Evolutionary conservation across 805 yeast genomes (phyloP).

Genomic region (Sungouiozyma ichnusensis): DNA sequence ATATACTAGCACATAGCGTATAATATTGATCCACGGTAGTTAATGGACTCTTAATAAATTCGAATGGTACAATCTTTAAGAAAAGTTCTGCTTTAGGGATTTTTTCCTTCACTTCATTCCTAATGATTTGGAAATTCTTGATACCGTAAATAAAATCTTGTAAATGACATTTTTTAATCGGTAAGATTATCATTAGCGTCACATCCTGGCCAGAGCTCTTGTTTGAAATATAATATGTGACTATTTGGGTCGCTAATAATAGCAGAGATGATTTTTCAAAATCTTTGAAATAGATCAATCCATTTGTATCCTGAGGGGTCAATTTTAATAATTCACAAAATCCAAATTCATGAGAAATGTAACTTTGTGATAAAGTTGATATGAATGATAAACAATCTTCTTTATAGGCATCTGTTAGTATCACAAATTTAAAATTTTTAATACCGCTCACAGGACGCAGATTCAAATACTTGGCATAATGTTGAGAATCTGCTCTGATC

Average conservation of each 20-base stretch:
- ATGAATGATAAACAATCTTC: slow-evolving; percentile 23
- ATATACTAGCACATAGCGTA: slow-evolving; percentile 42
- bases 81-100: slow-evolving; percentile 21
- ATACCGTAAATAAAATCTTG: slow-evolving; percentile 39
- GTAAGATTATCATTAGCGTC: slow-evolving; percentile 23
- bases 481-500: slow-evolving; percentile 39
- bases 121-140: slow-evolving; percentile 38
- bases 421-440: slow-evolving; percentile 43
- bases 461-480: slow-evolving; percentile 49
- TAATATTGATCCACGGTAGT: slow-evolving; percentile 26
- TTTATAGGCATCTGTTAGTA: slow-evolving; percentile 30
- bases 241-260: slow-evolving; percentile 38
- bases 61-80: slow-evolving; percentile 35
- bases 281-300: slow-evolving; percentile 19
- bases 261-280: slow-evolving; percentile 38
- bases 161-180: slow-evolving; percentile 20
- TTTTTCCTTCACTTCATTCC: slow-evolving; percentile 25
- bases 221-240: slow-evolving; percentile 26
- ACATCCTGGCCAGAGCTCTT: slow-evolving; percentile 20
- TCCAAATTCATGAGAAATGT: slow-evolving; percentile 27
- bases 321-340: slow-evolving; percentile 26
- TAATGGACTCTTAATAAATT: slow-evolving; percentile 30
- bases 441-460: slow-evolving; percentile 42
- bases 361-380: slow-evolving; percentile 25
- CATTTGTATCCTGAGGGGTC: slow-evolving; percentile 21